Conservation (phyloP, 768 basidiomycete genomes). For the Chalciporus sphaerocephalus region DNA sequence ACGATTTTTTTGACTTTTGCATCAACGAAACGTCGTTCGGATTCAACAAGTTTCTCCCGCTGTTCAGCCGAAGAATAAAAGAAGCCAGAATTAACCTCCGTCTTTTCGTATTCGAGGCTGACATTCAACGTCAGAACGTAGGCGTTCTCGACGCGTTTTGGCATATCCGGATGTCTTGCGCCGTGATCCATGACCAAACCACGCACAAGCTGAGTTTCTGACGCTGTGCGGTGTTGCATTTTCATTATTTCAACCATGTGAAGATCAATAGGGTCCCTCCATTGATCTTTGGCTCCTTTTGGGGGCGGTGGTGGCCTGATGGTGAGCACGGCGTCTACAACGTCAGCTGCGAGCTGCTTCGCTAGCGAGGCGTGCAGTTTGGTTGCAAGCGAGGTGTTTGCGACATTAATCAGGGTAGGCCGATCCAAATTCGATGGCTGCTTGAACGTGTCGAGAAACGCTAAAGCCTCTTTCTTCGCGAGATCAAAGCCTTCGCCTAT, state of each 20-base stretch:
- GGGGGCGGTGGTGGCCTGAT: constrained; percentile 69
- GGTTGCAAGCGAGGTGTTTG: constrained; percentile 92
- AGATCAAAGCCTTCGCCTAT: constrained; percentile 94
- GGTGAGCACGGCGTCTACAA: constrained; percentile 91
- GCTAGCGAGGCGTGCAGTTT: constrained; percentile 83
- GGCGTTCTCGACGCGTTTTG: constrained; percentile 95
- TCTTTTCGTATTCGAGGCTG: constrained; percentile 98
- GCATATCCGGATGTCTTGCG: constrained; percentile 98
- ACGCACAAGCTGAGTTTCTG: constrained; percentile 92
- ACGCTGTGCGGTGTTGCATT: constrained; percentile 98
- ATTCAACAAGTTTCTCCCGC: constrained; percentile 97
- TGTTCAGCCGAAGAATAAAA: constrained; percentile 99
- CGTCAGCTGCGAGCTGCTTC: constrained; percentile 81
- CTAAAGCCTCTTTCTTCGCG: constrained; percentile 92
- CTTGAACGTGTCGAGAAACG: constrained; percentile 92
- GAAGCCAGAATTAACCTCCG: constrained; percentile 99
- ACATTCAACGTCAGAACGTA: constrained; percentile 95
- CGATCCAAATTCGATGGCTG: constrained; percentile 75
- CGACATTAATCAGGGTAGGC: constrained; percentile 87
- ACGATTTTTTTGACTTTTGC: constrained; percentile 93
- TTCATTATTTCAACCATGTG: constrained; percentile 99
- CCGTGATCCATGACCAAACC: constrained; percentile 98
- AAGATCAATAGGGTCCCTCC: constrained; percentile 89
- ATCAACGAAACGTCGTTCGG: constrained; percentile 91
- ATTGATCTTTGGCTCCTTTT: constrained; percentile 60